Evolutionary conservation across 2,329 filamentous ascomycete genomes (phyloP), one percentile per base, ranked within the genome.

Genomic region (Stagonosporopsis vannaccii): DNA sequence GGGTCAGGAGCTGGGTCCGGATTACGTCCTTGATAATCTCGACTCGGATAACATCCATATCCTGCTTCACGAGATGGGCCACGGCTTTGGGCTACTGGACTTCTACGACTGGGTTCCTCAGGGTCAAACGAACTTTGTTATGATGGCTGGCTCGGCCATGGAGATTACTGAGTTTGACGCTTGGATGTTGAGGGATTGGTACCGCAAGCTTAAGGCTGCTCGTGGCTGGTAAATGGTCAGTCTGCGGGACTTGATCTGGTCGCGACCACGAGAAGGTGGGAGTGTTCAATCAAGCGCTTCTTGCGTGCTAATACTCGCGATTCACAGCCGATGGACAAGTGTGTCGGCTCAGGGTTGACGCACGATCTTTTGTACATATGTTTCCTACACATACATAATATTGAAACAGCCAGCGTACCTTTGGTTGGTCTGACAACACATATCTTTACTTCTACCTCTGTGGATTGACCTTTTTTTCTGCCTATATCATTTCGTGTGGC

Each of bases 131-230:
- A 77, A 66, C 61, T 81, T 81, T 63, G 72, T 81, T 55, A 81
- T 82, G 80, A 71, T 75, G 50, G 79, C 80, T 44, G 80, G 80
- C 4, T 76, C 74, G 37, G 71, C 79, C 2, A 67, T 66, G 30
- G 60, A 72, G 36, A 68, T 82, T 15, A 82, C 79, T 3, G 79
- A 82, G 33, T 82, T 82, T 30, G 79, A 82, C 35, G 78, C 76
- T 20, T 82, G 80, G 80, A 82, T 81, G 79, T 54, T 79, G 49
- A 67, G 79, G 1, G 78, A 81, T 63, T 81, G 79, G 78, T 81
- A 77, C 77, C 69, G 68, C 56, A 70, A 74, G 53, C 58, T 75
- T 46, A 70, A 70, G 58, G 61, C 51, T 0, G 51, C 30, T 12
- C 59, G 59, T 23, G 51, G 54, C 9, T 65, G 62, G 61, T 67